Base-by-base conservation (phyloP, 2,329 filamentous ascomycete species). In the Cladosporium colombiae region DNA sequence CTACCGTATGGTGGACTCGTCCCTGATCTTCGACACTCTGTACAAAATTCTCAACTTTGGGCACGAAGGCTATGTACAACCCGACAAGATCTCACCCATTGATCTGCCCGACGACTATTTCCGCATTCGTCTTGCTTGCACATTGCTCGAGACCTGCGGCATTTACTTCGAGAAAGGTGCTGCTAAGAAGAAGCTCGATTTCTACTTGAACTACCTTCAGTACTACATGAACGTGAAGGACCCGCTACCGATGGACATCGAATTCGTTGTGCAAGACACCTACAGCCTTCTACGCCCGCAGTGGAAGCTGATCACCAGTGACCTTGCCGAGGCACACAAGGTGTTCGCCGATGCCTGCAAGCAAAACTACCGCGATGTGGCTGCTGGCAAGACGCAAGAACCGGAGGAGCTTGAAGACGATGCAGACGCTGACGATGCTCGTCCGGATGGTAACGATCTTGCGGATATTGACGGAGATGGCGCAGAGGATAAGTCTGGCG, bases 91-190 rank as follows among this genome's bases (percentile, higher is more conserved):
- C 65, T 96, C 91, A 71, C 84, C 87, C 0, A 85, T 97, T 64
- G 95, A 99, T 76, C 82, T 92, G 68, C 92, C 93, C 0, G 95
- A 98, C 75, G 96, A 99, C 74, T 98, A 91, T 79, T 99, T 99
- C 79, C 91, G 95, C 62, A 93, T 98, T 74, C 92, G 95, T 13
- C 84, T 99, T 40, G 89, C 96, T 33, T 91, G 93, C 69, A 96
- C 90, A 16, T 84, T 99, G 58, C 85, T 99, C 5, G 96, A 99
- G 78, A 97, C 93, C 0, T 98, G 94, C 71, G 95, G 96, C 64
- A 90, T 96, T 78, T 99, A 94, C 81, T 99, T 97, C 73, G 95
- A 95, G 77, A 90, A 94, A 72, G 95, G 96, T 8, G 88, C 90
- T 52, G 91, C 93, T 1, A 96, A 93, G 78, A 98, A 98, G 83